Percentiles rank a stretch among this genome's conserved stretches.
phyloP scores from a whole-genome alignment of 2,329 filamentous ascomycete genomes.

The Hymenoscyphus fraxineus region DNA sequence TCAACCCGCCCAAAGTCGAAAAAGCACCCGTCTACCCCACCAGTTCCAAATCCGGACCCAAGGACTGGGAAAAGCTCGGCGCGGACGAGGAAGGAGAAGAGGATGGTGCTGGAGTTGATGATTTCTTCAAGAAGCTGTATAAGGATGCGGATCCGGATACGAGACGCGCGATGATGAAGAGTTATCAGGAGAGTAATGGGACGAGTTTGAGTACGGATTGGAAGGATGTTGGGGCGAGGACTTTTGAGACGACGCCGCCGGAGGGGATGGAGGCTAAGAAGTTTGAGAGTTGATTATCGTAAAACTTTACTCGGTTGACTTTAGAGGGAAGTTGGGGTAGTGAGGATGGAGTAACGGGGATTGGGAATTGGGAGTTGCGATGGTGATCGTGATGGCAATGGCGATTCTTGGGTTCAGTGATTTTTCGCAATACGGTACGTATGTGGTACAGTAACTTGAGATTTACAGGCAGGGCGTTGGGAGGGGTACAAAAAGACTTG shows the following conservation, averaged over 20 bases:
- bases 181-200: slow-evolving; percentile 88
- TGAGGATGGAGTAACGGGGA: too few relatives aligned
- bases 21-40: slow-evolving; percentile 70
- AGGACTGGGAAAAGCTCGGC: slow-evolving; percentile 86
- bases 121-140: slow-evolving; percentile 90
- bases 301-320: too few relatives aligned
- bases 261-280: slow-evolving; percentile 48
- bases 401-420: too few relatives aligned
- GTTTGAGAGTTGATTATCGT: background rate
- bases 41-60: slow-evolving; percentile 76
- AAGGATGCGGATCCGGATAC: slow-evolving; percentile 73
- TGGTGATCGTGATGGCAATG: too few relatives aligned
- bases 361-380: too few relatives aligned
- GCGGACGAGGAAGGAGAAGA: slow-evolving; percentile 50
- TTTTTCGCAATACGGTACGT: too few relatives aligned
- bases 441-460: too few relatives aligned
- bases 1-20: slow-evolving; percentile 17
- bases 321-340: too few relatives aligned
- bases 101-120: slow-evolving; percentile 61
- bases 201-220: slow-evolving; percentile 91
- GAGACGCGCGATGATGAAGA: slow-evolving; percentile 95
- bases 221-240: slow-evolving; percentile 70
- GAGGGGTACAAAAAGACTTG: too few relatives aligned
- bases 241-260: slow-evolving; percentile 69
- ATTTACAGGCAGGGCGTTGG: too few relatives aligned